Conservation (phyloP, 805 yeast genomes). For the Wickerhamomyces bovis region DNA sequence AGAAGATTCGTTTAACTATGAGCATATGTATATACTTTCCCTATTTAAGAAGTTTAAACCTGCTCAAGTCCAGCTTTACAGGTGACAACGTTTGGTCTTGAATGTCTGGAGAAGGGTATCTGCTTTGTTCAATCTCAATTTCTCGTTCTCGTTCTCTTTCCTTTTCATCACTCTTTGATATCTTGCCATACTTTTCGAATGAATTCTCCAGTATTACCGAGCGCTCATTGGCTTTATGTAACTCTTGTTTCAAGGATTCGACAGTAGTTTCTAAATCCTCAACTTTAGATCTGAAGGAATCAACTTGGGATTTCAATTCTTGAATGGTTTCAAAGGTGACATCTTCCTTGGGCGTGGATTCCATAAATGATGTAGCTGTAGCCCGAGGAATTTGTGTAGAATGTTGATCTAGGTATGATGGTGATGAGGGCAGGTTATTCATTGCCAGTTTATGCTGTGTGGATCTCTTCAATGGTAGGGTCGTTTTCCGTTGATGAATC, state of each 20-base stretch:
- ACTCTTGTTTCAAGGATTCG: neutral
- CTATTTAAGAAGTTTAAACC: neutral
- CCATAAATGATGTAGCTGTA: neutral
- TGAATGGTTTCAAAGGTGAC: neutral
- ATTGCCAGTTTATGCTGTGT: neutral
- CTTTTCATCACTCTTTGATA: neutral
- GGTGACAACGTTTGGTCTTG: neutral
- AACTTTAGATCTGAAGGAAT: neutral
- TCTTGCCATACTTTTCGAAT: neutral
- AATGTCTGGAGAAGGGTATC: neutral
- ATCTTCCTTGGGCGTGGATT: neutral
- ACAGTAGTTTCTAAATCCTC: neutral
- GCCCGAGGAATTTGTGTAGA: neutral
- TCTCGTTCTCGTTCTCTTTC: too few relatives aligned
- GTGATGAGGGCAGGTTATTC: neutral
- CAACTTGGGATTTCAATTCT: neutral
- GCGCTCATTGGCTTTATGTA: neutral
- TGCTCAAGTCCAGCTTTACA: neutral
- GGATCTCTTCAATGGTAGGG: neutral
- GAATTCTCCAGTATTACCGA: neutral
- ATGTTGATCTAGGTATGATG: neutral
- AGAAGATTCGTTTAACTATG: too few relatives aligned
- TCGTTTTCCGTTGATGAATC: neutral
- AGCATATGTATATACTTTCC: too few relatives aligned
- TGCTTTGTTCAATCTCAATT: neutral